Conservation (phyloP, 495 filamentous ascomycete genomes). For the Xanthoparmelia taractica region DNA sequence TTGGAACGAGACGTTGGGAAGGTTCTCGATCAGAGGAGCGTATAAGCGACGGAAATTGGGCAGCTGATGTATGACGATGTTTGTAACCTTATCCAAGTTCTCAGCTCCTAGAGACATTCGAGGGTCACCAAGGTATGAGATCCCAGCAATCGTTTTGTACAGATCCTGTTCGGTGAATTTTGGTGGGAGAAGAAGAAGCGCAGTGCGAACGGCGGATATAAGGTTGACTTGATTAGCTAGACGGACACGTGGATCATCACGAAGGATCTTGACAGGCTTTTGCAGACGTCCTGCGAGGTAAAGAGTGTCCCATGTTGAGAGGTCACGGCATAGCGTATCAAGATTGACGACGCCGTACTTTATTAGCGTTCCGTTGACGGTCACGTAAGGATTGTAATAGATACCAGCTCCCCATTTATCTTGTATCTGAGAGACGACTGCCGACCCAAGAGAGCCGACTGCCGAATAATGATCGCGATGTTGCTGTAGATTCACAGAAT, state of each 20-base stretch:
- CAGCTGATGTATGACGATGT: conserved; percentile 89
- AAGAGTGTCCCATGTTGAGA: conserved; percentile 82
- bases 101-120: conserved; percentile 84
- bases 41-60: conserved; percentile 86
- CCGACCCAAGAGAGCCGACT: conserved; percentile 77
- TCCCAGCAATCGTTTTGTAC: conserved; percentile 79
- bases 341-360: conserved; percentile 97
- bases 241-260: conserved; percentile 83
- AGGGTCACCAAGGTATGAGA: conserved; percentile 90
- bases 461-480: conserved; percentile 90
- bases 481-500: conserved; percentile 78
- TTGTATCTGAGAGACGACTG: conserved; percentile 71
- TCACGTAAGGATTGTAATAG: conserved; percentile 95
- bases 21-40: conserved; percentile 73
- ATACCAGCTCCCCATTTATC: conserved; percentile 86
- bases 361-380: conserved; percentile 90
- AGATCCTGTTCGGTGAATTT: conserved; percentile 80
- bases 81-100: conserved; percentile 84
- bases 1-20: conserved; percentile 79
- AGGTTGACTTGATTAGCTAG: conserved; percentile 94
- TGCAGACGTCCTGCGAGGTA: conserved; percentile 92
- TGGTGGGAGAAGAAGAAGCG: conserved; percentile 74
- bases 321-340: conserved; percentile 74
- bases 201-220: conserved; percentile 80
- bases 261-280: conserved; percentile 95